These are phyloP conservation scores for Periglandula ipomoeae DNA, from an alignment of 2,329 filamentous ascomycete genomes.

Conservation along the genomic window DNA sequence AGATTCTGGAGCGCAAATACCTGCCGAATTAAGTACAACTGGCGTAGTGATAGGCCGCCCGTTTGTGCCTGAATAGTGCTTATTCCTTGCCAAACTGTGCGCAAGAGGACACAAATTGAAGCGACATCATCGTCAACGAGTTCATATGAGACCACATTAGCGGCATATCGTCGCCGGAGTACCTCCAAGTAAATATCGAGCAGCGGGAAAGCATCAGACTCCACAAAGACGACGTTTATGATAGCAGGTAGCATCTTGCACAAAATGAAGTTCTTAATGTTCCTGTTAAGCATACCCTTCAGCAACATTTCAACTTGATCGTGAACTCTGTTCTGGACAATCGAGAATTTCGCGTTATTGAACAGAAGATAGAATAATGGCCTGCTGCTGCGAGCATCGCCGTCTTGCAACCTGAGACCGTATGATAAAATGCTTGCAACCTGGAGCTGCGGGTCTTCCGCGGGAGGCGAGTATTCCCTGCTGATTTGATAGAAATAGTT, in stretches of 20 bases:
- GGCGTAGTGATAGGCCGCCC: constrained; percentile 12
- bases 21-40: constrained; percentile 21
- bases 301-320: constrained; percentile 37
- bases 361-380: constrained; percentile 49
- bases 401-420: constrained; percentile 44
- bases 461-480: constrained; percentile 45
- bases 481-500: constrained; percentile 48
- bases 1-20: constrained; percentile 19
- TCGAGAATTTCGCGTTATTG: constrained; percentile 46
- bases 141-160: constrained; percentile 26
- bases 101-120: constrained; percentile 24
- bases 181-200: constrained; percentile 41
- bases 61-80: constrained; percentile 14
- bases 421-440: constrained; percentile 47
- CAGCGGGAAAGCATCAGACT: constrained; percentile 34
- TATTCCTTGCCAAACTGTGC: constrained; percentile 20
- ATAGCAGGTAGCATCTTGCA: constrained; percentile 46
- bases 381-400: constrained; percentile 35
- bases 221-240: constrained; percentile 27
- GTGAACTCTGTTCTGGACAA: constrained; percentile 38
- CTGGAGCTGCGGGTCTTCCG: constrained; percentile 47
- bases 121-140: constrained; percentile 24
- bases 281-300: constrained; percentile 36
- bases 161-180: constrained; percentile 26
- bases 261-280: constrained; percentile 38